Evolutionary conservation across 192 early-diverging fungal genomes (phyloP).

Genomic region (Backusella australiensis): DNA sequence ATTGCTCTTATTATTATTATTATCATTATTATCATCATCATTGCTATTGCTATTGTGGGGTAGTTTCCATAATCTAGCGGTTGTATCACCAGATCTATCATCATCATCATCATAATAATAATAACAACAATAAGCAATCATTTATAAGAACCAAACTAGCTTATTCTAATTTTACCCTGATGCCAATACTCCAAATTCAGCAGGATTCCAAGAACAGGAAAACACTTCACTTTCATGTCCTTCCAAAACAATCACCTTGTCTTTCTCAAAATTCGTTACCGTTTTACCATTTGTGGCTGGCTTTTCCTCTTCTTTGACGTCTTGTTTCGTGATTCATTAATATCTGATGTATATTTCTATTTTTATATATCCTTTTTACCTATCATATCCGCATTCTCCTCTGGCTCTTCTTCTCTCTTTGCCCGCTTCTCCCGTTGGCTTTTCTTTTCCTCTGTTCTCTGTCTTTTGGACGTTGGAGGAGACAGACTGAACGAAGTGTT

Average conservation of each 20-base stretch:
- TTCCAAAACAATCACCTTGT: conserved; percentile 54
- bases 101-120: too few relatives aligned
- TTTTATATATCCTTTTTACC: background rate
- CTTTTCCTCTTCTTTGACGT: background rate
- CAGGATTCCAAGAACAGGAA: conserved; percentile 80
- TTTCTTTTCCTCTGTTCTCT: conserved; percentile 24
- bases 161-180: conserved; percentile 56
- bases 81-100: conserved; percentile 75
- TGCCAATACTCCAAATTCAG: conserved; percentile 59
- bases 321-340: background rate
- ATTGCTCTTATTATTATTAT: background rate
- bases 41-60: conserved; percentile 24
- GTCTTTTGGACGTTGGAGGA: conserved; percentile 8
- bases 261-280: conserved; percentile 37
- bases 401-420: conserved; percentile 28
- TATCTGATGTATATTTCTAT: background rate
- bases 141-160: background rate
- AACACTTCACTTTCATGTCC: conserved; percentile 74
- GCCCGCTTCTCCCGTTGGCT: conserved; percentile 47
- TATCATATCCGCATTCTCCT: background rate
- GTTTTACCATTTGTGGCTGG: conserved; percentile 13
- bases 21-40: background rate
- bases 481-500: conserved; percentile 32
- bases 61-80: conserved; percentile 83
- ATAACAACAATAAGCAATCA: too few relatives aligned